These are phyloP conservation scores for Tuber microsphaerosporum DNA, from an alignment of 495 filamentous ascomycete species.

Conservation along the genomic window DNA sequence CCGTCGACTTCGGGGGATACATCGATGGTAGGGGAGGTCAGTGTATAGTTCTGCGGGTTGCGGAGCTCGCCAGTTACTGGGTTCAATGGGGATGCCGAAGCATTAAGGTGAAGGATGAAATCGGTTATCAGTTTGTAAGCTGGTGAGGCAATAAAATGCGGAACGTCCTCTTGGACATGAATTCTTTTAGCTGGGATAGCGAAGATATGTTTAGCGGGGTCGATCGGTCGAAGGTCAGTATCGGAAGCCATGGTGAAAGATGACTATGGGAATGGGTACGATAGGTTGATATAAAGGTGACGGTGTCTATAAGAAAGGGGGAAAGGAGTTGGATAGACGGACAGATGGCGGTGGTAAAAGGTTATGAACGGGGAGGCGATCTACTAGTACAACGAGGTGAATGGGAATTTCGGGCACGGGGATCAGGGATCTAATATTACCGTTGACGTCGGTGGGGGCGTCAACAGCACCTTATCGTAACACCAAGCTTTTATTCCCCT, in stretches of 20 bases:
- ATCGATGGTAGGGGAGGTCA: conserved; percentile 22
- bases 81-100: conserved; percentile 68
- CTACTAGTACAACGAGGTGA: not conserved
- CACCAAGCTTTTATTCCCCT: not conserved
- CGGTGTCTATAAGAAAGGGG: not conserved
- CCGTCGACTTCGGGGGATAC: conserved; percentile 31
- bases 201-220: conserved; percentile 46
- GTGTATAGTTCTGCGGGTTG: conserved; percentile 45
- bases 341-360: not conserved
- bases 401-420: conserved; percentile 1
- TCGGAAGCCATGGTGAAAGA: conserved; percentile 6
- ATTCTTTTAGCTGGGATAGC: conserved; percentile 64
- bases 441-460: not conserved
- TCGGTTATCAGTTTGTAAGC: conserved; percentile 79
- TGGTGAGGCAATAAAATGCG: conserved; percentile 63
- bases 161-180: conserved; percentile 69
- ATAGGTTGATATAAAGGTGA: conserved; percentile 4
- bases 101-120: conserved; percentile 84
- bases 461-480: not conserved
- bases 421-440: conserved; percentile 1
- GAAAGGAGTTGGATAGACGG: not conserved
- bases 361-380: not conserved
- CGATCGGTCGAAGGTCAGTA: conserved; percentile 19
- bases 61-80: conserved; percentile 43
- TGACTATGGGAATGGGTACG: conserved; percentile 4